These are phyloP conservation scores for Metschnikowia borealis DNA, from an alignment of 805 yeast species.

Conservation along the genomic window DNA sequence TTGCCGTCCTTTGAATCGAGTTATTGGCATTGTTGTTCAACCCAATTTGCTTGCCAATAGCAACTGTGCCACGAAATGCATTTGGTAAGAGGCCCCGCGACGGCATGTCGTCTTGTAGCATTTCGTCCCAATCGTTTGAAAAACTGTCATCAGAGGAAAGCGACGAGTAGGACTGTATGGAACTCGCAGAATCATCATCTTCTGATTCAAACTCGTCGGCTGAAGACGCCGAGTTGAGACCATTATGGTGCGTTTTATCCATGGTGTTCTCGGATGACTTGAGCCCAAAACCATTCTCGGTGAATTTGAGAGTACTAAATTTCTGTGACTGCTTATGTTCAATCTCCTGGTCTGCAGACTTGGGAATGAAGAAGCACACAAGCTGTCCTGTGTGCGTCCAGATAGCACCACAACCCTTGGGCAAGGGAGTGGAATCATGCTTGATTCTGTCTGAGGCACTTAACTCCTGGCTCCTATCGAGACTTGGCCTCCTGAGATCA, in stretches of 20 bases:
- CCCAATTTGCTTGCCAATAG: constrained; percentile 33
- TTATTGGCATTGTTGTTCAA: constrained; percentile 22
- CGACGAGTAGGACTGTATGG: constrained; percentile 14
- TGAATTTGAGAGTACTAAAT: constrained; percentile 41
- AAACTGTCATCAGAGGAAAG: constrained; percentile 53
- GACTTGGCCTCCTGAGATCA: constrained; percentile 4
- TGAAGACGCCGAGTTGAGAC: background rate
- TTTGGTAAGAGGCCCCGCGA: constrained; percentile 53
- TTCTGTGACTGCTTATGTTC: constrained; percentile 40
- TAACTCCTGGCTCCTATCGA: background rate
- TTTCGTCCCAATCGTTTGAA: constrained; percentile 65
- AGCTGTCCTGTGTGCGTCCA: constrained; percentile 80
- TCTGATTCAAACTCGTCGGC: constrained; percentile 7
- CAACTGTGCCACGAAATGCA: constrained; percentile 38
- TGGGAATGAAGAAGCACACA: constrained; percentile 76
- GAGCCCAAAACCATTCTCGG: constrained; percentile 50
- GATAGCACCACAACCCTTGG: constrained; percentile 88
- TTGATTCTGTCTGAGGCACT: constrained; percentile 5
- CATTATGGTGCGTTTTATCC: constrained; percentile 7
- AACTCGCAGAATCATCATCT: constrained; percentile 10
- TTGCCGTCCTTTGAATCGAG: constrained; percentile 33
- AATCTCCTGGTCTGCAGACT: constrained; percentile 32
- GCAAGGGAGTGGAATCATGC: constrained; percentile 78
- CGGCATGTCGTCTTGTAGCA: constrained; percentile 53
- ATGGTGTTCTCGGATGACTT: constrained; percentile 4